Conservation (phyloP, 78 protist species). For the Dictyostelium brefeldianum region DNA sequence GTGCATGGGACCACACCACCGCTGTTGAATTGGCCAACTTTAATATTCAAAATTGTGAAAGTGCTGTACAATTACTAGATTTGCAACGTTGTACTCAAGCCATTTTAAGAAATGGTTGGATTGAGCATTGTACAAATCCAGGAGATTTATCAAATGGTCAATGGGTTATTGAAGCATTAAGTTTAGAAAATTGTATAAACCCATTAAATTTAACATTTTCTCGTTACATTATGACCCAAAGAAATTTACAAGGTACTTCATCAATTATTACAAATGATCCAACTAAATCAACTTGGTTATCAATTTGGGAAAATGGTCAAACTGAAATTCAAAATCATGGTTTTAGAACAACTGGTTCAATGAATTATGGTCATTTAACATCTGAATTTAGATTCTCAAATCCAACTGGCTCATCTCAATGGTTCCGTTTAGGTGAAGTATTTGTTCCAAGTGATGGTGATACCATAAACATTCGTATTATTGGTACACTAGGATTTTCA, state of each 20-base stretch:
- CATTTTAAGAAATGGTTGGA: not conserved
- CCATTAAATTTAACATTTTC: constrained; percentile 1
- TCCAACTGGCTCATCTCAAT: not conserved
- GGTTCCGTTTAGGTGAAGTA: constrained; percentile 12
- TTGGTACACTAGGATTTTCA: not conserved
- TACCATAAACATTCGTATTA: not conserved
- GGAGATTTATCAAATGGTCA: constrained; percentile 14
- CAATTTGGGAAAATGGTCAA: not conserved
- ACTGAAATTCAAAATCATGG: not conserved
- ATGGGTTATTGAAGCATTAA: constrained; percentile 8
- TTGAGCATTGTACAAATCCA: not conserved
- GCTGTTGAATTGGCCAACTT: constrained; percentile 4
- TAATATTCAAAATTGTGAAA: not conserved
- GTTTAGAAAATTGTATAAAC: not conserved
- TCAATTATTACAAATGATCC: not conserved
- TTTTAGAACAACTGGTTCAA: constrained; percentile 7
- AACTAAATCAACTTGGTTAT: constrained; percentile 1
- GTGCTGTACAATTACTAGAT: not conserved
- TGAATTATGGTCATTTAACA: constrained; percentile 4
- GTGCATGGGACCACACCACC: not conserved
- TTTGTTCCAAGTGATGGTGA: constrained; percentile 8
- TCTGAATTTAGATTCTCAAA: constrained; percentile 7
- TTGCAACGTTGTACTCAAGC: not conserved
- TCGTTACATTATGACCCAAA: not conserved
- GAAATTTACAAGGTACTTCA: constrained; percentile 6